These are phyloP conservation scores for Aspergillus olivimuriae DNA, from an alignment of 495 filamentous ascomycete genomes.

Conservation along the genomic window DNA sequence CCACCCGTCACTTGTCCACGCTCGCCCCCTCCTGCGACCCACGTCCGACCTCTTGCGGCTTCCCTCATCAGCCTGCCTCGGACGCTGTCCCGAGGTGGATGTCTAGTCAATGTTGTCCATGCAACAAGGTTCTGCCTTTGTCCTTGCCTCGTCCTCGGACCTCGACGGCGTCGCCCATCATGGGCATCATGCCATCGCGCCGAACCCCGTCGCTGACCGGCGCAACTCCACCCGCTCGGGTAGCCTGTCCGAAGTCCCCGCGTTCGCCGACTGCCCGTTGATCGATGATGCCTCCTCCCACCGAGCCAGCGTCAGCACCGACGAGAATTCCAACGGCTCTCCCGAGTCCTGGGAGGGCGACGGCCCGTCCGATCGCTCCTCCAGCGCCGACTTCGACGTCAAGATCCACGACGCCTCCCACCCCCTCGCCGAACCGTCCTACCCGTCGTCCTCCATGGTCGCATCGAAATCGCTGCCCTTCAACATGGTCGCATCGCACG, in stretches of 20 bases:
- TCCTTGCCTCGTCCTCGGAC: constrained; percentile 13
- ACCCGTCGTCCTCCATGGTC: background rate
- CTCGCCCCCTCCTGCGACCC: background rate
- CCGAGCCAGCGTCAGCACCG: constrained; percentile 31
- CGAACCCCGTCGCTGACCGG: constrained; percentile 5
- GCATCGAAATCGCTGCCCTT: constrained; percentile 19
- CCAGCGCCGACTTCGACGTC: constrained; percentile 19
- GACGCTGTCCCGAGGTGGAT: constrained; percentile 5
- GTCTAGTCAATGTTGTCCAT: constrained; percentile 40
- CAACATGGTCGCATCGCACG: constrained; percentile 12
- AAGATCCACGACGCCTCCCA: constrained; percentile 14
- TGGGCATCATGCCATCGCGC: constrained; percentile 8
- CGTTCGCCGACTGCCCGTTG: constrained; percentile 16
- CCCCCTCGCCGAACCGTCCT: constrained; percentile 8
- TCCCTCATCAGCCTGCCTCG: constrained; percentile 1
- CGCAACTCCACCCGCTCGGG: constrained; percentile 16
- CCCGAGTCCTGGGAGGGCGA: constrained; percentile 30
- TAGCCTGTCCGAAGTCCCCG: constrained; percentile 18
- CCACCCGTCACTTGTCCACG: background rate
- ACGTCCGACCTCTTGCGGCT: constrained; percentile 1
- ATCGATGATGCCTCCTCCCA: constrained; percentile 25
- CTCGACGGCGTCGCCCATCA: constrained; percentile 10
- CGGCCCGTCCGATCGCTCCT: constrained; percentile 17
- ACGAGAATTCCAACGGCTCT: constrained; percentile 33
- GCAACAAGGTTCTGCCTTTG: constrained; percentile 27